Base-by-base conservation (phyloP, 2,329 filamentous ascomycete species). In the Teratosphaeriaceae sp. region DNA sequence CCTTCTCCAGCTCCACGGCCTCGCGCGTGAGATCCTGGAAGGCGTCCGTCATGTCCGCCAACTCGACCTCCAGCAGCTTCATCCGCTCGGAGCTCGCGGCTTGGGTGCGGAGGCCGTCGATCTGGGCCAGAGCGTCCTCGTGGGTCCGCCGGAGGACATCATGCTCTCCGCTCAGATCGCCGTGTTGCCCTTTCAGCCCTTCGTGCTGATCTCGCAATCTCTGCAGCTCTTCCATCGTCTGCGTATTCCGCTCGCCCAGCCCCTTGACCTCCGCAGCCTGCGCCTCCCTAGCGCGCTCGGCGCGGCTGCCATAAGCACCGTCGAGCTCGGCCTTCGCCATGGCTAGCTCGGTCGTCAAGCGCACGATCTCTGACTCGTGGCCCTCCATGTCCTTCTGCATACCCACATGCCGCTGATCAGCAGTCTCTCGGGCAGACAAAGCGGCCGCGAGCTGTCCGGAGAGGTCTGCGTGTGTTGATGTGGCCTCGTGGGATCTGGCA, bases 281-380 rank as follows among this genome's bases (percentile, higher is more conserved):
- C 42, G 71, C 75, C 59, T 83, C 79, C n/a, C 79, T 81, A 11
- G 80, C 80, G 23, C 82, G 77, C 59, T 85, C 73, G 8, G 79
- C 76, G 40, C 82, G 73, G n/a, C 74, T 78, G 30, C 92, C 92
- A 60, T 97, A 96, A 60, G 94, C 94, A 49, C 88, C 88, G 56
- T 95, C 92, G 20, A 97, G 85, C 64, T 97, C 90, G 41, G 89
- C 87, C 58, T 81, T 79, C 20, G 85, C 88, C 53, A 97, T 83
- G n/a, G 90, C 94, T 31, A 97, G 76, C 69, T 97, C 82, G 2
- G 82, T 85, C 26, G 80, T 80, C 5, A 83, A 69, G 40, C 78
- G 72, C 3, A 83, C 79, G 39, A 84, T 71, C 55, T 84, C 78
- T 43, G 74, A 70, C 58, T 84, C 80, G 27, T 84, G 66, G 5